Conservation (phyloP, 1,284 basidiomycete genomes). For the Cryptococcus deneoformans region DNA sequence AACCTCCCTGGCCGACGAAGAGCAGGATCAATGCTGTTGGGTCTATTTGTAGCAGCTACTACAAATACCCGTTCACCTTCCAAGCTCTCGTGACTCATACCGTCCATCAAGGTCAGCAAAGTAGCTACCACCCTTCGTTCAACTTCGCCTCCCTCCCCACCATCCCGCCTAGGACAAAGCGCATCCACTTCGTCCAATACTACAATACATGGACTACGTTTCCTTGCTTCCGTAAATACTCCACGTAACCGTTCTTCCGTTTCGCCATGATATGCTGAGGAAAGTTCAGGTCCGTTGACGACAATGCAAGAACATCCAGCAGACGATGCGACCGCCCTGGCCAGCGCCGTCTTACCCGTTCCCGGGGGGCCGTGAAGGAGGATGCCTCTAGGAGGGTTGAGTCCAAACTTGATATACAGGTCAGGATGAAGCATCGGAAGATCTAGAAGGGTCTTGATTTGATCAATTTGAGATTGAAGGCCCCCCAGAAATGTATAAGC, state of each 20-base stretch:
- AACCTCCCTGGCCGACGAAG: constrained; percentile 90
- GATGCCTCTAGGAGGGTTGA: constrained; percentile 86
- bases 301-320: constrained; percentile 79
- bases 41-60: constrained; percentile 95
- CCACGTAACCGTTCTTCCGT: constrained; percentile 87
- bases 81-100: constrained; percentile 63
- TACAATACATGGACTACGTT: constrained; percentile 82
- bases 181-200: constrained; percentile 98
- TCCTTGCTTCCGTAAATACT: constrained; percentile 81
- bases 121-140: constrained; percentile 96
- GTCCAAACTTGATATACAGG: constrained; percentile 81
- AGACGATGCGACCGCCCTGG: constrained; percentile 75
- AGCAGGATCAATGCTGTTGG: constrained; percentile 96
- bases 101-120: constrained; percentile 91
- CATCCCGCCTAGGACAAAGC: constrained; percentile 84
- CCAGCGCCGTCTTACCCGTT: constrained; percentile 91
- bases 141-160: constrained; percentile 81
- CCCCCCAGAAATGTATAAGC: constrained; percentile 76
- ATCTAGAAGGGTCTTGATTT: constrained; percentile 91
- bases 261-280: constrained; percentile 93
- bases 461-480: constrained; percentile 78
- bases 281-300: constrained; percentile 92
- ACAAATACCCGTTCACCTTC: constrained; percentile 71
- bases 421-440: constrained; percentile 88
- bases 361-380: constrained; percentile 89